A percentile compares a stretch with the other conserved stretches of the same genome.
These are phyloP conservation scores for Fusarium acutatum DNA, from an alignment of 2,329 filamentous ascomycete species.

Conservation along the genomic window DNA sequence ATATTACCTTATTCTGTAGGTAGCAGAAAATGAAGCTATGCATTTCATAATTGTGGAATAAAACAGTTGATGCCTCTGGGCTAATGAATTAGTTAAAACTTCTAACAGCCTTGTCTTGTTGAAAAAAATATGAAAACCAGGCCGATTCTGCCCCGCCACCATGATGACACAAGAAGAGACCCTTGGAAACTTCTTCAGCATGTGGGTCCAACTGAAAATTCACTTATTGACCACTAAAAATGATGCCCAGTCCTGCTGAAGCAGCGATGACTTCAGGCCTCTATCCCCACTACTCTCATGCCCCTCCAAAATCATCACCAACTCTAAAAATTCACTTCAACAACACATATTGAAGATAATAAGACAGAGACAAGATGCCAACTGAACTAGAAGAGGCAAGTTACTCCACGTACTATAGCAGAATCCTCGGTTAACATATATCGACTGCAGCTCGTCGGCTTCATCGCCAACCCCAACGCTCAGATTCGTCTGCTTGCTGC, in stretches of 20 bases:
- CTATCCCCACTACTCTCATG: constrained; percentile 39
- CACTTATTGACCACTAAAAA: constrained; percentile 30
- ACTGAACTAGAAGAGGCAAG: constrained; percentile 76
- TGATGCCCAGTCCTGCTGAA: constrained; percentile 35
- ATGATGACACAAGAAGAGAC: constrained; percentile 32
- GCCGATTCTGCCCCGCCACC: constrained; percentile 32
- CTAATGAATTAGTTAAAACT: background rate
- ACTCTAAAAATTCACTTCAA: constrained; percentile 29
- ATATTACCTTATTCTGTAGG: no score
- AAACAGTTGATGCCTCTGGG: background rate
- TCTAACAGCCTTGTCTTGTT: background rate
- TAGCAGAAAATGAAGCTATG: no score
- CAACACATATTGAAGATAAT: background rate
- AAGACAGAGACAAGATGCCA: constrained; percentile 62
- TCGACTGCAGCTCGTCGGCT: constrained; percentile 80
- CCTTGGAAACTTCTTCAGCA: constrained; percentile 34
- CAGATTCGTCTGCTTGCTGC: constrained; percentile 87
- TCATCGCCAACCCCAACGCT: constrained; percentile 90
- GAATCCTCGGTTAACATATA: constrained; percentile 3
- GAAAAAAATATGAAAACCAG: constrained; percentile 12
- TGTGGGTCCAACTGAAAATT: constrained; percentile 41
- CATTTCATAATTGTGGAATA: background rate
- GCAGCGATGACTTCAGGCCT: constrained; percentile 43
- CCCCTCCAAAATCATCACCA: constrained; percentile 40
- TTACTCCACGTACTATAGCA: background rate